Percentiles rank a stretch among this genome's conserved stretches.
Evolutionary conservation across 768 basidiomycete species (phyloP).

Genomic region (Rhodotorula graminis): DNA sequence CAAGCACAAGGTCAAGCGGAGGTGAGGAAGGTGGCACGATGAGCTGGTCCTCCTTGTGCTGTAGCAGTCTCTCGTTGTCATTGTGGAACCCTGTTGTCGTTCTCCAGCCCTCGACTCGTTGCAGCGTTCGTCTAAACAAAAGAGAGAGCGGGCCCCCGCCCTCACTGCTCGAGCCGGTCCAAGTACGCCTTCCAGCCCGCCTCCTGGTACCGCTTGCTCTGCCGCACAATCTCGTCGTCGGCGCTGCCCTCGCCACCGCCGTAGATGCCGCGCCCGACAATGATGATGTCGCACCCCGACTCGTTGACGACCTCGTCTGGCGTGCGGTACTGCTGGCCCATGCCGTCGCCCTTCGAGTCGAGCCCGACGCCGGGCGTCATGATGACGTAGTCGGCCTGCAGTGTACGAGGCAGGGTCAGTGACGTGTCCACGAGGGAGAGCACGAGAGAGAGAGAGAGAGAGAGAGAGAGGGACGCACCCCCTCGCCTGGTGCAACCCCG

Average conservation of each 20-base stretch:
- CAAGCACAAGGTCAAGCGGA: not conserved
- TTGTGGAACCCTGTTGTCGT: not conserved
- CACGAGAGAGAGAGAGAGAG: too few relatives aligned
- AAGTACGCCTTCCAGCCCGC: conserved; percentile 92
- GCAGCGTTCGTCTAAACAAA: not conserved
- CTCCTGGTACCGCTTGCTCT: conserved; percentile 75
- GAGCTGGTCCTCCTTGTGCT: not conserved
- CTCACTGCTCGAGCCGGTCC: conserved; percentile 49
- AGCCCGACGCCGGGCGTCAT: conserved; percentile 90
- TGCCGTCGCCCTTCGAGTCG: conserved; percentile 67
- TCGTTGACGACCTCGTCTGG: conserved; percentile 75
- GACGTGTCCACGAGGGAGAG: too few relatives aligned
- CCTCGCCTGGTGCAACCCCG: conserved; percentile 28
- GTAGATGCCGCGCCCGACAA: conserved; percentile 93
- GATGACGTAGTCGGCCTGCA: conserved; percentile 74
- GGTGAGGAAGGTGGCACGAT: not conserved
- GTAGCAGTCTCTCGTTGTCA: not conserved
- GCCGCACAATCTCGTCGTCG: conserved; percentile 49
- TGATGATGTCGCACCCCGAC: conserved; percentile 88
- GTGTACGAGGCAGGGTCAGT: not conserved
- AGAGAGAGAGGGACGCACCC: conserved; percentile 40
- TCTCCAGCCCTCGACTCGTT: not conserved
- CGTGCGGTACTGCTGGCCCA: conserved; percentile 94
- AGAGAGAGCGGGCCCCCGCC: too few relatives aligned
- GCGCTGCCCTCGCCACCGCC: conserved; percentile 55